Conservation (phyloP, 805 yeast genomes). For the Ogataea henricii region DNA sequence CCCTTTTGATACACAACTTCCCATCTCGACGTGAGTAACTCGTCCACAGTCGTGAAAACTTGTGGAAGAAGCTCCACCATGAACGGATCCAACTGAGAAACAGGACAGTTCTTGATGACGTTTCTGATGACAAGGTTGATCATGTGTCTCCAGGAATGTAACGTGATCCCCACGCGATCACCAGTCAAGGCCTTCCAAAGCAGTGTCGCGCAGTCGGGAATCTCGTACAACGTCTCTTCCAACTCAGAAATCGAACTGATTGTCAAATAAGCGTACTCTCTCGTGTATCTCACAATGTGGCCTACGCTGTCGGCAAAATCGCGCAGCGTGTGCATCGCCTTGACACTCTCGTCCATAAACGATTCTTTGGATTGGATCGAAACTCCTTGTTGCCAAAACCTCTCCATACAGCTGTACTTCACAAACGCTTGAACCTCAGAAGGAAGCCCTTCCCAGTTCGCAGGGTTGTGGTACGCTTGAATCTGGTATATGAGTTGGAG, state of each 20-base stretch:
- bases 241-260: slow-evolving; percentile 86
- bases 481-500: slow-evolving; percentile 85
- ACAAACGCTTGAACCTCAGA: slow-evolving; percentile 90
- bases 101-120: slow-evolving; percentile 87
- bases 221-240: slow-evolving; percentile 84
- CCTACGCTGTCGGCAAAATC: slow-evolving; percentile 99
- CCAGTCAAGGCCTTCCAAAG: slow-evolving; percentile 89
- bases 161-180: slow-evolving; percentile 79
- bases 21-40: slow-evolving; percentile 78
- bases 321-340: slow-evolving; percentile 88
- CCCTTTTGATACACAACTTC: slow-evolving; percentile 60
- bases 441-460: slow-evolving; percentile 86
- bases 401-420: slow-evolving; percentile 82
- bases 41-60: slow-evolving; percentile 71
- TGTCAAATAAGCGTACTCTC: slow-evolving; percentile 92
- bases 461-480: slow-evolving; percentile 92
- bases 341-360: slow-evolving; percentile 89
- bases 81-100: slow-evolving; percentile 62
- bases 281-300: slow-evolving; percentile 89
- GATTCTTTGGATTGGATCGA: slow-evolving; percentile 92
- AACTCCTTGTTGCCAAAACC: slow-evolving; percentile 99
- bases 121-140: slow-evolving; percentile 85
- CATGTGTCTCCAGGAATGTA: slow-evolving; percentile 98
- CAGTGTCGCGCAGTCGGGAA: slow-evolving; percentile 75
- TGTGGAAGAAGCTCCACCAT: slow-evolving; percentile 79